Base-by-base conservation (phyloP, 176 grass and related monocot species). In the Olyra latifolia region DNA sequence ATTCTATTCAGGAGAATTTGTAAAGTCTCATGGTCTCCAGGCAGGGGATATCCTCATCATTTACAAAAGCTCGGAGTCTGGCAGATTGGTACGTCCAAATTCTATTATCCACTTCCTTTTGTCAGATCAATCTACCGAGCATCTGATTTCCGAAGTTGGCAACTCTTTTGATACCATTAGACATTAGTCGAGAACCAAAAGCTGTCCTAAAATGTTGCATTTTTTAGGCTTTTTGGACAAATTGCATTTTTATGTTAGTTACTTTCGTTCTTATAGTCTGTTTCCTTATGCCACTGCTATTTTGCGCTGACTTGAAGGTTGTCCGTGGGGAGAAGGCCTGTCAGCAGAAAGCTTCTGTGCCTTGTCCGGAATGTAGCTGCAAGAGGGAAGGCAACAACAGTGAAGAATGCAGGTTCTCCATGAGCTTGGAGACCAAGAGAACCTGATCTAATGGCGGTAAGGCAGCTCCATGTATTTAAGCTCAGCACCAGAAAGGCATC, bases 1-100 rank as follows among this genome's bases (percentile, higher is more conserved):
- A 4, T 29, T 78, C 16, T 63, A 81, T 8, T 69, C 79, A 97
- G 93, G 90, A 85, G 90, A 88, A 22, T 97, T 93, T 82, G 72
- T 90, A 45, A 97, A 87, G 83, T 15, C 60, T 12, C 59, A 97
- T 79, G 40, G 77, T 43, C 90, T 97, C 29, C 25, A 80, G 68
- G 40, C 83, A 58, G 83, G 86, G 62, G 93, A 97, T 49, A 50
- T 77, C 53, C 79, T 93, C 23, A 76, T 85, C 66, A 73, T 97
- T 29, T 86, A 93, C 87, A 91, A 59, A 62, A 84, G 49, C 68
- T 76, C 60, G n/a, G 86, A 71, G 39, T 87, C 78, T 6, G 82
- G 80, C 60, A 89, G 61, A 87, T 84, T 86, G 47, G 90, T 97
- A 84, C 15, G 86, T 71, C n/a, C 19, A 72, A 27, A 23, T 39